phyloP scores from a whole-genome alignment of 768 basidiomycete species.

The Tricholomella constricta region DNA sequence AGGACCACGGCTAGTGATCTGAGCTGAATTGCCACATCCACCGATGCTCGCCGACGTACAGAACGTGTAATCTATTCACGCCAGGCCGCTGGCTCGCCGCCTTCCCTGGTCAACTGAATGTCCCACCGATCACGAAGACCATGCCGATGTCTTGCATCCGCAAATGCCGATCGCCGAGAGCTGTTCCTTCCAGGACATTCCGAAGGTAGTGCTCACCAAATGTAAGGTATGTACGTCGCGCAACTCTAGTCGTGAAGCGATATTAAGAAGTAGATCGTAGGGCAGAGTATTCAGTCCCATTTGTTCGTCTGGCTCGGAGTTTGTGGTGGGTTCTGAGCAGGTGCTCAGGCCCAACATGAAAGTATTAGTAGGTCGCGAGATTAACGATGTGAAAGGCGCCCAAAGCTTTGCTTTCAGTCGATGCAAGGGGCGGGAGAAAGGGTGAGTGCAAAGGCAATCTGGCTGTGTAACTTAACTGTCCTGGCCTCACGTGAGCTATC shows the following conservation, averaged over 20 bases:
- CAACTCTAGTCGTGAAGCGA: slow-evolving; percentile 62
- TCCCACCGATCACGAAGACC: neutral
- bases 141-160: neutral
- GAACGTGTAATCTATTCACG: too few species aligned
- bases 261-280: slow-evolving; percentile 71
- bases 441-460: too few species aligned
- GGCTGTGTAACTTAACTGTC: neutral
- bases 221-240: slow-evolving; percentile 63
- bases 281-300: slow-evolving; percentile 50
- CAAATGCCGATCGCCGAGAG: neutral
- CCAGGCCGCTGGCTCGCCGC: too few species aligned
- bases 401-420: neutral
- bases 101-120: neutral
- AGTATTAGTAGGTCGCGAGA: slow-evolving; percentile 15
- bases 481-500: too few species aligned
- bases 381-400: neutral
- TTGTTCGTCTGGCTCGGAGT: slow-evolving; percentile 22
- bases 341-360: slow-evolving; percentile 11
- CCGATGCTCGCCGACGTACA: too few species aligned
- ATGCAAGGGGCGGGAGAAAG: neutral
- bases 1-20: too few species aligned
- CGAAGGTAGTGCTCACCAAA: slow-evolving; percentile 44
- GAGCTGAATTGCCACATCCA: too few species aligned
- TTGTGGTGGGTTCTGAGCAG: slow-evolving; percentile 13
- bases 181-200: neutral